phyloP scores from a whole-genome alignment of 768 basidiomycete species.

The Naganishia randhawae region DNA sequence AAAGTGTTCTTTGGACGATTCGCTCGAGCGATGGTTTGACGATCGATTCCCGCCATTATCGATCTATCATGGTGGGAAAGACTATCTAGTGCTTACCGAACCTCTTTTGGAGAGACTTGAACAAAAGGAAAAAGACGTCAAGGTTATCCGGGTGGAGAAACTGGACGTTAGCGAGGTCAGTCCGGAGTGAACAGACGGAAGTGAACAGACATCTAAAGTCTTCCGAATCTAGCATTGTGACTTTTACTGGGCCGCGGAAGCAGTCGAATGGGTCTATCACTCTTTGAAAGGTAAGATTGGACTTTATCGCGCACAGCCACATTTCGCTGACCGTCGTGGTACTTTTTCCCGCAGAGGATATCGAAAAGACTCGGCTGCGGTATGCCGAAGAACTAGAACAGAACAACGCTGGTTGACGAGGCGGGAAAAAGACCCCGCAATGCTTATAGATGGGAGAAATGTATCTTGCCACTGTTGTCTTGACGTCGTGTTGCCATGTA shows the following conservation, averaged over 20 bases:
- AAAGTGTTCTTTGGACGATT: slow-evolving; percentile 52
- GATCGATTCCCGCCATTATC: slow-evolving; percentile 55
- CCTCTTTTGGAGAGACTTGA: slow-evolving; percentile 54
- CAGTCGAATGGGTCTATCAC: slow-evolving; percentile 54
- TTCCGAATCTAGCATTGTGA: slow-evolving; percentile 44
- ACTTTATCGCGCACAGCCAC: background rate
- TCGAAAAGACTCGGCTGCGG: slow-evolving; percentile 52
- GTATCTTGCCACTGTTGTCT: too few relatives aligned
- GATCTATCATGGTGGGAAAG: slow-evolving; percentile 53
- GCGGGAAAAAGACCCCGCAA: background rate
- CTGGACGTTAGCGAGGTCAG: slow-evolving; percentile 53
- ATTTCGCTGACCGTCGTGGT: background rate
- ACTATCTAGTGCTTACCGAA: slow-evolving; percentile 54
- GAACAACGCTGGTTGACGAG: slow-evolving; percentile 2
- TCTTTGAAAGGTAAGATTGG: slow-evolving; percentile 43
- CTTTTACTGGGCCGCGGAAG: slow-evolving; percentile 54
- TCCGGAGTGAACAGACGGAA: background rate
- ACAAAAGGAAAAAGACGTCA: slow-evolving; percentile 53
- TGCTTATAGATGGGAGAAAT: slow-evolving; percentile 3
- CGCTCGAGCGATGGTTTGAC: slow-evolving; percentile 55
- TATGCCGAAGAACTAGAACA: slow-evolving; percentile 47
- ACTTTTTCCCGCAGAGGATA: slow-evolving; percentile 45
- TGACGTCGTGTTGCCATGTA: too few relatives aligned
- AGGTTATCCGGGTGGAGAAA: slow-evolving; percentile 53
- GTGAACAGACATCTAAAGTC: background rate